These are phyloP conservation scores for Gautieria morchelliformis DNA, from an alignment of 768 basidiomycete species.

Conservation along the genomic window DNA sequence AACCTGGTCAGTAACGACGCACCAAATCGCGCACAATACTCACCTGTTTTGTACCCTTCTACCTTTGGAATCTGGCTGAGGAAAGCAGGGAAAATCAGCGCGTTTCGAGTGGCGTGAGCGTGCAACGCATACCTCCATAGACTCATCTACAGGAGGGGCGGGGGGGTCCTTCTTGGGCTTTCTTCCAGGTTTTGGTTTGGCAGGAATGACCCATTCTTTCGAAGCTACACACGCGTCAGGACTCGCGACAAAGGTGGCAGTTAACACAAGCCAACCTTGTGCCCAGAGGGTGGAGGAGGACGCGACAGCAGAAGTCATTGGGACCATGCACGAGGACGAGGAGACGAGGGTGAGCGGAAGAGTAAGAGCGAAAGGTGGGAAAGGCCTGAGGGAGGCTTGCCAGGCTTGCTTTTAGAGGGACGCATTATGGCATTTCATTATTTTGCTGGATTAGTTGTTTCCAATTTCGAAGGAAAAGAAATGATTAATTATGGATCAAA, in stretches of 20 bases:
- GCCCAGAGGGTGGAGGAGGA: constrained; percentile 64
- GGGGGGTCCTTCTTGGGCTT: constrained; percentile 71
- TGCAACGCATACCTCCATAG: constrained; percentile 37
- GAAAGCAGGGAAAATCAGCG: background rate
- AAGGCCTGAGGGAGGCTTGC: constrained; percentile 14
- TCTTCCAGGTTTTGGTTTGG: constrained; percentile 78
- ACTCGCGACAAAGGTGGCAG: constrained; percentile 3
- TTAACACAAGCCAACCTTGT: constrained; percentile 39
- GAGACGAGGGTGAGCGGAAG: constrained; percentile 18
- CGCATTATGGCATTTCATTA: constrained; percentile 3
- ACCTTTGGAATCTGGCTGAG: constrained; percentile 43
- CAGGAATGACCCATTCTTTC: constrained; percentile 84
- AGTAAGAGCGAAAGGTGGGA: constrained; percentile 3
- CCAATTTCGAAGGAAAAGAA: background rate
- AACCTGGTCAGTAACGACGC: background rate
- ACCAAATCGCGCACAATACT: constrained; percentile 10
- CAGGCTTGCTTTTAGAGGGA: constrained; percentile 24
- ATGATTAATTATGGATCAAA: background rate
- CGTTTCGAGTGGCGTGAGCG: background rate
- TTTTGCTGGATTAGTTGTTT: background rate
- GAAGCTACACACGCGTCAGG: constrained; percentile 41
- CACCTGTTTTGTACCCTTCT: constrained; percentile 74
- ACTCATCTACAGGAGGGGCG: constrained; percentile 25
- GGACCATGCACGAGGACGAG: constrained; percentile 12
- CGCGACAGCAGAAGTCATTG: constrained; percentile 21